Conservation (phyloP, 139 green algal genomes). For the Closterium sp. region DNA sequence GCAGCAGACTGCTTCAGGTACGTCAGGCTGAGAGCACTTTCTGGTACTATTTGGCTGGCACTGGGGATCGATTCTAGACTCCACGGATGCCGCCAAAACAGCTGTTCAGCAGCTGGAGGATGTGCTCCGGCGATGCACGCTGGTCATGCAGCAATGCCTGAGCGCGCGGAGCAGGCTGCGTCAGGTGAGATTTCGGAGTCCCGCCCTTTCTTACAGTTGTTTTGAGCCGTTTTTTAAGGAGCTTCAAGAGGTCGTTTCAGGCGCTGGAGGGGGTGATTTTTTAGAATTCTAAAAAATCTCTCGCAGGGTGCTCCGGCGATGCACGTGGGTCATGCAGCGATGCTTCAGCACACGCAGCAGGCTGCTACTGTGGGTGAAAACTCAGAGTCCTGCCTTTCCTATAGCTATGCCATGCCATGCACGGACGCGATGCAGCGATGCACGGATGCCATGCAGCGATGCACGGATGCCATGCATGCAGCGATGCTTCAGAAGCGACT, state of each 20-base stretch:
- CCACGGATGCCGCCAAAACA: neutral
- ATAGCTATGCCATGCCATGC: too few relatives aligned
- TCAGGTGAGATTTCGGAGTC: neutral
- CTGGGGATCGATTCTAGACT: too few relatives aligned
- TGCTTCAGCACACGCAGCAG: constrained; percentile 2
- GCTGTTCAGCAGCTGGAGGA: neutral
- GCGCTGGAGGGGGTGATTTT: neutral
- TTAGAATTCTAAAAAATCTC: too few relatives aligned
- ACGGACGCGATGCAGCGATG: too few relatives aligned
- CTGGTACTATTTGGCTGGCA: too few relatives aligned
- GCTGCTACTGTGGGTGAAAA: neutral
- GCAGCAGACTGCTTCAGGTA: neutral
- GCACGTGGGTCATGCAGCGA: neutral
- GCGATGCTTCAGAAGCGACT: too few relatives aligned
- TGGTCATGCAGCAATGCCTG: neutral
- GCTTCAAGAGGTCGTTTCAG: constrained; percentile 10
- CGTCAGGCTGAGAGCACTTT: too few relatives aligned
- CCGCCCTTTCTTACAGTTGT: too few relatives aligned
- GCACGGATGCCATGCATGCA: too few relatives aligned
- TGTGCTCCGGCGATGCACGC: neutral
- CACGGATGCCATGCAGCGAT: too few relatives aligned
- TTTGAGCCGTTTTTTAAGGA: too few relatives aligned
- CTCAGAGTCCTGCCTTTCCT: too few relatives aligned
- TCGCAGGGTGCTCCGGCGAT: neutral
- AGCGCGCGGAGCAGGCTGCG: constrained; percentile 1